phyloP scores from a whole-genome alignment of 257 asterid species.

The Lycium ferocissimum region DNA sequence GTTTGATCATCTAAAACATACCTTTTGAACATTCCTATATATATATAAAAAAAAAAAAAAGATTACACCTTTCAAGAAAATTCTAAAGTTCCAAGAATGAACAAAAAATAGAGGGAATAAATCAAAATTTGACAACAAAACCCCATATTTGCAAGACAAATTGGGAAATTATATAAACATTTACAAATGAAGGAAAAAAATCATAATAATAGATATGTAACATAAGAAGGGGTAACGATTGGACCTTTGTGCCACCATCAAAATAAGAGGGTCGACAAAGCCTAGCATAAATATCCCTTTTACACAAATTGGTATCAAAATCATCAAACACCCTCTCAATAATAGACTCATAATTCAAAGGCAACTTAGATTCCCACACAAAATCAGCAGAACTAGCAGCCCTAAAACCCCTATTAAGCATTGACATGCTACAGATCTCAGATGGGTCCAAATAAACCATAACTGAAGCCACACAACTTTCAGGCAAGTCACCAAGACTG shows the following conservation, averaged over 20 bases:
- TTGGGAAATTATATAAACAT: not conserved
- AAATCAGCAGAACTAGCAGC: conserved; percentile 85
- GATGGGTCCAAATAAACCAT: conserved; percentile 72
- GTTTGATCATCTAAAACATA: not conserved
- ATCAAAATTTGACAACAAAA: not conserved
- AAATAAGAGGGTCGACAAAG: conserved; percentile 65
- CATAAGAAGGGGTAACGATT: conserved; percentile 7
- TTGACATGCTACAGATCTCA: conserved; percentile 78
- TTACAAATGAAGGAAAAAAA: not conserved
- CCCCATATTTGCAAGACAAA: not conserved
- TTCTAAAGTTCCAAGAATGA: not conserved
- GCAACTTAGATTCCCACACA: conserved; percentile 86
- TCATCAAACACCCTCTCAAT: conserved; percentile 53
- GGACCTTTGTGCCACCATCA: conserved; percentile 82
- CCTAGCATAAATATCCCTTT: conserved; percentile 63
- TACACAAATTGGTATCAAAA: conserved; percentile 46
- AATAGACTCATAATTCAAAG: conserved; percentile 65
- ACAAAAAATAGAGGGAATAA: not conserved
- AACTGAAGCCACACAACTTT: conserved; percentile 77
- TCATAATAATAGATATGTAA: no score
- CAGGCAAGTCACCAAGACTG: conserved; percentile 77
- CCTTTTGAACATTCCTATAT: not conserved
- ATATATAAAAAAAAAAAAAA: no score
- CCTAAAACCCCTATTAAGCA: conserved; percentile 70
- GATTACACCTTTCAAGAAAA: no score